Evolutionary conservation across 164 flowering plant genomes (phyloP).

Genomic region (Amborella trichopoda): DNA sequence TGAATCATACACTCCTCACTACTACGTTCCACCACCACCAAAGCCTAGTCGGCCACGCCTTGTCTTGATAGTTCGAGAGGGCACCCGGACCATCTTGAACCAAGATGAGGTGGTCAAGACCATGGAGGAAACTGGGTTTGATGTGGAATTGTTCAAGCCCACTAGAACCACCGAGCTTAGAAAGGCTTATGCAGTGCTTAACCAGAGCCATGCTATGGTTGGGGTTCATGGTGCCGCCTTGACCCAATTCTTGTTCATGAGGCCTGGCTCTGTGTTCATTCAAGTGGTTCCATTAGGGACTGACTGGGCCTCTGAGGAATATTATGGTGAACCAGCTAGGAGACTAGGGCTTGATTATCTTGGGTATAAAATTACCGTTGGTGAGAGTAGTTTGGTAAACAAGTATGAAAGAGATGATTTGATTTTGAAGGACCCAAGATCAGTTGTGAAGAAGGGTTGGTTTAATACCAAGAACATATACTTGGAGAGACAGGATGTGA

Average conservation of each 20-base stretch:
- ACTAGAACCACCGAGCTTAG: constrained; percentile 13
- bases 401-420: constrained; percentile 28
- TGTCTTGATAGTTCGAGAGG: constrained; percentile 17
- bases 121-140: constrained; percentile 33
- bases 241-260: constrained; percentile 25
- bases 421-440: constrained; percentile 26
- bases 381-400: constrained; percentile 32
- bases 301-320: constrained; percentile 20
- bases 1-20: not conserved
- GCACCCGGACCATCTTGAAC: constrained; percentile 22
- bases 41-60: constrained; percentile 20
- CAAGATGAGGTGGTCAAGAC: constrained; percentile 11
- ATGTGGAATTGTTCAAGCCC: constrained; percentile 29
- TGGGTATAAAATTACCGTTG: constrained; percentile 22
- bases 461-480: constrained; percentile 19
- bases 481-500: constrained; percentile 38
- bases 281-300: constrained; percentile 33
- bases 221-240: constrained; percentile 47
- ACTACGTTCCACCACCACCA: not conserved
- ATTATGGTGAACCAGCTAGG: constrained; percentile 21
- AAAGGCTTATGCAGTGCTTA: constrained; percentile 20
- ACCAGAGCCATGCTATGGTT: constrained; percentile 33
- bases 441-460: constrained; percentile 15
- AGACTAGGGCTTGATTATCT: constrained; percentile 22
- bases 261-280: constrained; percentile 20